Base-by-base conservation (phyloP, 768 basidiomycete species). In the Suillus americanus region DNA sequence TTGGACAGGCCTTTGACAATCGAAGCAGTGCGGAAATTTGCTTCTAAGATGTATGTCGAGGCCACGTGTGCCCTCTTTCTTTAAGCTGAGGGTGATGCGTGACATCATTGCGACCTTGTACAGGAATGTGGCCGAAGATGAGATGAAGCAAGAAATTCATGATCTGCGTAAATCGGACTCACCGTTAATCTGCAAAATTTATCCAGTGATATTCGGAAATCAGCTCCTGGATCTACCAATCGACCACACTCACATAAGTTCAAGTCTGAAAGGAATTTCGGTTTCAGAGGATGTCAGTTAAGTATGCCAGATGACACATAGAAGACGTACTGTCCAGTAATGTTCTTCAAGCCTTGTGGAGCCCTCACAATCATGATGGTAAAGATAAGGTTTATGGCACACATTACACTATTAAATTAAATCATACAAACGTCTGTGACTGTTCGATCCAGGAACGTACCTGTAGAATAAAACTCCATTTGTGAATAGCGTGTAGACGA, bases 91-190 rank as follows among this genome's bases (percentile, higher is more conserved):
- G 0, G 88, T 88, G 59, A 89, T 89, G 16, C 89, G 82, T 3
- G 86, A 88, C 82, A 89, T 87, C 85, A 89, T 89, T 0, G 85
- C 79, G 13, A 89, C 85, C 74, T 83, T 70, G 33, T 70, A 5
- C 20, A 13, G 30, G 9, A 20, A 40, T 6, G 5, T 25, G 25
- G 25, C 18, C 30, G 30, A 54, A 20, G 45, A 41, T 62, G 30
- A 13, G 55, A 20, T 25, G 53, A 60, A 46, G 33, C 64, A 45
- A 38, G 37, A 56, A 46, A 7, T 16, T 12, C 38, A 40, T 40
- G 16, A 57, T 28, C 7, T 18, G 37, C 55, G 2, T 25, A 38
- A 37, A 57, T n/a, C 4, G 16, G 25, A 59, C 57, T 59, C 10
- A 59, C 57, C 8, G 38, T 41, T 16, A 59, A 59, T 59, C 57